Evolutionary conservation across 805 yeast species (phyloP).

Genomic region (Ogataea nonfermentans): DNA sequence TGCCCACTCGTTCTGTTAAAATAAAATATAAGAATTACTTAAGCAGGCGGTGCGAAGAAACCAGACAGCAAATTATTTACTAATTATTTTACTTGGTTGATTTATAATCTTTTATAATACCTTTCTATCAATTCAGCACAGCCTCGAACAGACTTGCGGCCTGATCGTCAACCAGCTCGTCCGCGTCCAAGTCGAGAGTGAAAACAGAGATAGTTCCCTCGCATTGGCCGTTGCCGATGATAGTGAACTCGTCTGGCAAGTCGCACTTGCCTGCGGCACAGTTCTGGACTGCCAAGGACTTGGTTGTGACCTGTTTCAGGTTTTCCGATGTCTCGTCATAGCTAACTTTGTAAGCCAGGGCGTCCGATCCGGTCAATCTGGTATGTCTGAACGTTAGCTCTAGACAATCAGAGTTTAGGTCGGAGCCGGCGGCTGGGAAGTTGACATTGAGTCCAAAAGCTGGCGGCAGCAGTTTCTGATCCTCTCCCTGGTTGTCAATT

Average conservation of each 20-base stretch:
- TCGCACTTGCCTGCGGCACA: slow-evolving; percentile 43
- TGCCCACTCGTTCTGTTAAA: slow-evolving; percentile 10
- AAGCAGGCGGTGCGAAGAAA: slow-evolving; percentile 5
- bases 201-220: slow-evolving; percentile 45
- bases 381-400: slow-evolving; percentile 44
- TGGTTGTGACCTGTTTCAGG: slow-evolving; percentile 18
- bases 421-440: slow-evolving; percentile 45
- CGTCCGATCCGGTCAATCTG: slow-evolving; percentile 44
- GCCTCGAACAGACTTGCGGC: slow-evolving; percentile 15
- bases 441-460: slow-evolving; percentile 49
- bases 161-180: slow-evolving; percentile 8
- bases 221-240: slow-evolving; percentile 35
- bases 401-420: slow-evolving; percentile 36
- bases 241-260: slow-evolving; percentile 43
- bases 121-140: slow-evolving; percentile 11
- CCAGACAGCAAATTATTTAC: no score
- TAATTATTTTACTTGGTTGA: slow-evolving; percentile 4
- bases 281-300: slow-evolving; percentile 22
- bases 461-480: slow-evolving; percentile 39
- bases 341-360: slow-evolving; percentile 32
- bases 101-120: neutral
- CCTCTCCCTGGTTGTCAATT: slow-evolving; percentile 39
- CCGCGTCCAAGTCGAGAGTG: slow-evolving; percentile 46
- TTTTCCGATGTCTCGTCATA: slow-evolving; percentile 42
- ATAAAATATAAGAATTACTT: slow-evolving; percentile 1